Evolutionary conservation across 495 filamentous ascomycete genomes (phyloP).

Genomic region (Aspergillus coremiiformis): DNA sequence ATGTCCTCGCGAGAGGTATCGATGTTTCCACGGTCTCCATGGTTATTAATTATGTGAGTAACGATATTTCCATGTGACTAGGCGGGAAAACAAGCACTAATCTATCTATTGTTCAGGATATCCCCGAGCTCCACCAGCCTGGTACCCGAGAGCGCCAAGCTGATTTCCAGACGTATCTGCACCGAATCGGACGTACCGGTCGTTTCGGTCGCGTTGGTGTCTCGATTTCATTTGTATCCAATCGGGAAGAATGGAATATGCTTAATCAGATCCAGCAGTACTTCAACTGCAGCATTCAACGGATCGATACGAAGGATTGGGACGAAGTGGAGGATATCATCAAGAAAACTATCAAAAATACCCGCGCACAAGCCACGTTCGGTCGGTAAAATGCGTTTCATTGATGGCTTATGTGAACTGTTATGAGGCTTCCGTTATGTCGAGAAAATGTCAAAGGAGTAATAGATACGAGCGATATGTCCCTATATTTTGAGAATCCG

Average conservation of each 20-base stretch:
- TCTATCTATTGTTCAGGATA: conserved; percentile 35
- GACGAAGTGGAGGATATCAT: conserved; percentile 75
- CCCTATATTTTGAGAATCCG: neutral
- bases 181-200: conserved; percentile 95
- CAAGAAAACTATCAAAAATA: conserved; percentile 76
- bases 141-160: conserved; percentile 36
- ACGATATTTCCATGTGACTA: neutral
- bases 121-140: conserved; percentile 39
- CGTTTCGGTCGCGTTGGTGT: conserved; percentile 97
- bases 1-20: conserved; percentile 93
- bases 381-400: conserved; percentile 6
- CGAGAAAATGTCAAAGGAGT: neutral
- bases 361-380: conserved; percentile 58
- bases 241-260: conserved; percentile 65
- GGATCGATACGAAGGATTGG: conserved; percentile 67
- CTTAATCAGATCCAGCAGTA: conserved; percentile 68
- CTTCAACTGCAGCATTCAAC: conserved; percentile 53
- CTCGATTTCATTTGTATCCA: conserved; percentile 82
- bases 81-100: conserved; percentile 4
- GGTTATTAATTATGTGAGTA: conserved; percentile 83
- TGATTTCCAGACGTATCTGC: conserved; percentile 91
- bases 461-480: conserved; percentile 5
- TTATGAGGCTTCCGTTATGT: neutral
- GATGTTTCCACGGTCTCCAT: conserved; percentile 95
- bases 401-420: neutral